Evolutionary conservation across 371 early-diverging fungal species (phyloP), one percentile per base, ranked within the genome.

Genomic region (Furculomyces boomerangus): DNA sequence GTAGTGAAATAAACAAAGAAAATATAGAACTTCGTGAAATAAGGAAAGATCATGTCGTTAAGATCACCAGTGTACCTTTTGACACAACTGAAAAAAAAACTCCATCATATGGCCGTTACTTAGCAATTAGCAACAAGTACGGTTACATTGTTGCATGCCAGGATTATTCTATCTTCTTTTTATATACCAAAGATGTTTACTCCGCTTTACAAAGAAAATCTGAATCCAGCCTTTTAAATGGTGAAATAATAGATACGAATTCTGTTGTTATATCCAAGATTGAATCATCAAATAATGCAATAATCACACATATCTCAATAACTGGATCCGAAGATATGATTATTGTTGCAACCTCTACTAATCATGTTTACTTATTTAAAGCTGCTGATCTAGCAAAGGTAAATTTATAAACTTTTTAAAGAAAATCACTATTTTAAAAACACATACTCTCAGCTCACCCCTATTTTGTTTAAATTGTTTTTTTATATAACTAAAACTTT

Each of bases 61-160:
- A 56, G n/a, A 50, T 67, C 2, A 28, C 62, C 1, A 47, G 52
- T 51, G 13, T 49, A 29, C 58, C 27, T 8, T 66, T 67, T 28
- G 57, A 65, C 1, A 27, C 28, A n/a, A 25, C 25, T 52, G 53
- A 63, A 46, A 59, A 62, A 32, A 37, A 61, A 8, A 67, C 67
- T 1, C 67, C 67, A 1, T 53, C 59, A 18, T 67, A 62, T 37
- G 55, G 57, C n/a, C 53, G 53, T 30, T 57, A 65, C 5, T 53
- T 66, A 2, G 67, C 60, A 1, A 62, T 67, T 2, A 65, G 66
- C 26, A 67, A 60, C 56, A 55, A 25, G n/a, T 67, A 61, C 44
- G 67, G 67, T 10, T 67, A 67, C 45, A 50, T 59, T 24, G 63
- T 67, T 2, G 67, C 59, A 16, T 61, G 63, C 1, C 57, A 62